Percentiles rank a stretch among this genome's conserved stretches.
Evolutionary conservation across 1,284 basidiomycete species (phyloP).

Genomic region (Sporisorium iseilematis-ciliati): DNA sequence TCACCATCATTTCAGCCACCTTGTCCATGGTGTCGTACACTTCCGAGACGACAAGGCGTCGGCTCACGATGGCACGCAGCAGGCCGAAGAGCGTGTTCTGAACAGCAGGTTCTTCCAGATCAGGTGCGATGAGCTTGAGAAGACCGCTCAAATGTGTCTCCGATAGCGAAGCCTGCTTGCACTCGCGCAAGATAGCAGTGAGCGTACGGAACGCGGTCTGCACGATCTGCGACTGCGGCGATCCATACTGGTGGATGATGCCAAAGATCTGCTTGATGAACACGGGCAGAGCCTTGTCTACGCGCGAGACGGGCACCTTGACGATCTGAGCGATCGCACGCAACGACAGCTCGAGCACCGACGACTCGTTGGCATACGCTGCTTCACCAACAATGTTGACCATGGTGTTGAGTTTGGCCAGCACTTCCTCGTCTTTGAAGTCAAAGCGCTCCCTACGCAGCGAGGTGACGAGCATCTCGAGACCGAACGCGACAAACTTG

Average conservation of each 20-base stretch:
- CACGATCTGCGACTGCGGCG: slow-evolving; percentile 86
- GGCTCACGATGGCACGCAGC: slow-evolving; percentile 89
- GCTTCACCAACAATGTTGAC: slow-evolving; percentile 90
- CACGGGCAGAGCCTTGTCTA: slow-evolving; percentile 83
- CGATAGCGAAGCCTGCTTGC: slow-evolving; percentile 77
- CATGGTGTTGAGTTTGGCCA: slow-evolving; percentile 86
- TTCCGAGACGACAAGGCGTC: slow-evolving; percentile 93
- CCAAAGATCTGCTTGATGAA: slow-evolving; percentile 87
- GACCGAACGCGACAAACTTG: slow-evolving; percentile 91
- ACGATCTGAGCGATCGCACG: slow-evolving; percentile 85
- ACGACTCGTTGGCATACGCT: slow-evolving; percentile 84
- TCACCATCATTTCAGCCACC: slow-evolving; percentile 93
- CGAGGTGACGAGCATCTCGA: slow-evolving; percentile 91
- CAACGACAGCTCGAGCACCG: slow-evolving; percentile 83
- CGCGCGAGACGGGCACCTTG: slow-evolving; percentile 84
- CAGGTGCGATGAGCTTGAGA: slow-evolving; percentile 85
- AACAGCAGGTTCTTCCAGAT: slow-evolving; percentile 88
- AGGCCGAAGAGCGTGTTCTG: slow-evolving; percentile 89
- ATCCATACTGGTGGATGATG: slow-evolving; percentile 84
- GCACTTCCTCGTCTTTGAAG: slow-evolving; percentile 79
- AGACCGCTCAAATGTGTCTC: slow-evolving; percentile 91
- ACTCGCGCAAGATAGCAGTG: slow-evolving; percentile 81
- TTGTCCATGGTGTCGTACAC: slow-evolving; percentile 98
- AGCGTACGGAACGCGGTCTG: slow-evolving; percentile 91
- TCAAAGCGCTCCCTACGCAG: slow-evolving; percentile 88